Conservation (phyloP, 208 protist genomes). For the Porcisia deanei region DNA sequence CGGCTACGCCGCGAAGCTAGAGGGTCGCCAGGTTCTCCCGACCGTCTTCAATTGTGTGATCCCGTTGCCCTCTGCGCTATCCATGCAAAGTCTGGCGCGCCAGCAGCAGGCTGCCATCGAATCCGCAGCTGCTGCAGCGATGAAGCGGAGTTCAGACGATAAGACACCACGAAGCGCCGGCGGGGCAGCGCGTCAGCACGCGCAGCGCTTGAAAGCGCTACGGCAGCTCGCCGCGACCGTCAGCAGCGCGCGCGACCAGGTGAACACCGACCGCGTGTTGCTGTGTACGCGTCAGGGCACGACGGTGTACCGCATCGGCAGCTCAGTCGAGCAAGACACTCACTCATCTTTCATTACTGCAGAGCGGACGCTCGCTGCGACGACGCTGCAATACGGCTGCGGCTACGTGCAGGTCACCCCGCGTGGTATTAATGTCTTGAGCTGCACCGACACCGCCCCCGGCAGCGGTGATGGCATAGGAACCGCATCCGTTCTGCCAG, state of each 20-base stretch:
- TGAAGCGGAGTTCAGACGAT: conserved; percentile 6
- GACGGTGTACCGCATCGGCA: conserved; percentile 51
- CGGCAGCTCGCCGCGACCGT: conserved; percentile 27
- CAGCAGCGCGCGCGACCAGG: conserved; percentile 23
- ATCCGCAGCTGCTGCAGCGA: conserved; percentile 18
- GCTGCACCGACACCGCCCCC: conserved; percentile 1
- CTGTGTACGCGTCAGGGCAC: conserved; percentile 71
- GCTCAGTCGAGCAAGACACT: conserved; percentile 63
- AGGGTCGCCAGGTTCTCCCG: conserved; percentile 52
- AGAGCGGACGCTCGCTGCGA: conserved; percentile 73
- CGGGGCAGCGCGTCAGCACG: conserved; percentile 16
- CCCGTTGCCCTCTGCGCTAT: conserved; percentile 48
- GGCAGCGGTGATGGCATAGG: conserved; percentile 1
- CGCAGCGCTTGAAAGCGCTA: conserved; percentile 33
- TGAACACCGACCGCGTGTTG: conserved; percentile 44
- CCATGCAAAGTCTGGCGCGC: conserved; percentile 49
- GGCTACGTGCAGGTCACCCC: conserved; percentile 84
- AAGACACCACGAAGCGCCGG: conserved; percentile 1
- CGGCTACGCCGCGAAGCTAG: conserved; percentile 66
- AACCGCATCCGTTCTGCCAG: conserved; percentile 29
- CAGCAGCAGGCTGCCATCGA: conserved; percentile 47
- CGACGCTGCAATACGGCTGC: conserved; percentile 59
- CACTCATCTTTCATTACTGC: conserved; percentile 52
- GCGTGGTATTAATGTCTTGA: conserved; percentile 54
- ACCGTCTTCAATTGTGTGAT: conserved; percentile 46